phyloP scores from a whole-genome alignment of 2,329 filamentous ascomycete species.

The Dactylellina parvicollis region DNA sequence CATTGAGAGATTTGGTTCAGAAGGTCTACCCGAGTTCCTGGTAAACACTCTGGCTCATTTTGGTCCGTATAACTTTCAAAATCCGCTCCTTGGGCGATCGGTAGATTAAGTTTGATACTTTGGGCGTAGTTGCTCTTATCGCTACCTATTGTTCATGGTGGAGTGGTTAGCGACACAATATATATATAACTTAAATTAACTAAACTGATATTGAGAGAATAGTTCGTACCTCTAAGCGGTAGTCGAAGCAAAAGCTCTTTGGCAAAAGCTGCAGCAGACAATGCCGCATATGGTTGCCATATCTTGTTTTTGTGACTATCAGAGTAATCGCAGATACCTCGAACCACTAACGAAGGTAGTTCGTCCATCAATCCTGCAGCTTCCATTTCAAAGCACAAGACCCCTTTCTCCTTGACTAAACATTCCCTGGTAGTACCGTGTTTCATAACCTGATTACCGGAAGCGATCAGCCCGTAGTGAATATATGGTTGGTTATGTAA shows the following conservation, averaged over 20 bases:
- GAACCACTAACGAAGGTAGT: constrained; percentile 52
- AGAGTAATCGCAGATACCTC: constrained; percentile 37
- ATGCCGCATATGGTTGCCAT: constrained; percentile 29
- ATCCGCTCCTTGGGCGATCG: no score
- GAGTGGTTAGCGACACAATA: neutral
- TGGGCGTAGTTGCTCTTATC: no score
- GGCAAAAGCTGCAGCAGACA: constrained; percentile 21
- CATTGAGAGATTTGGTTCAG: no score
- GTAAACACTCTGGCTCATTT: no score
- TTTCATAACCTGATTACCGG: constrained; percentile 48
- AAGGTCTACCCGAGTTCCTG: no score
- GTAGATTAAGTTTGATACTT: no score
- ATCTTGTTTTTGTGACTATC: constrained; percentile 26
- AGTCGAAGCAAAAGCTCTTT: constrained; percentile 13
- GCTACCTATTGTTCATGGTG: no score
- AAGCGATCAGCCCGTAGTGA: constrained; percentile 32
- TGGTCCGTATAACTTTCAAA: no score
- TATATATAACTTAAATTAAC: constrained; percentile 1
- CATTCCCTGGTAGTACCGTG: constrained; percentile 35
- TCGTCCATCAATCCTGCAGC: constrained; percentile 54
- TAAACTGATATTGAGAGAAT: neutral
- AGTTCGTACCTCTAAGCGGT: constrained; percentile 9
- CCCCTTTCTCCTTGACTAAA: constrained; percentile 8
- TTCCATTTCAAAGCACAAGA: constrained; percentile 60
- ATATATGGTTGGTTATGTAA: neutral